phyloP scores from a whole-genome alignment of 768 basidiomycete species.

The Mycena chlorophos region DNA sequence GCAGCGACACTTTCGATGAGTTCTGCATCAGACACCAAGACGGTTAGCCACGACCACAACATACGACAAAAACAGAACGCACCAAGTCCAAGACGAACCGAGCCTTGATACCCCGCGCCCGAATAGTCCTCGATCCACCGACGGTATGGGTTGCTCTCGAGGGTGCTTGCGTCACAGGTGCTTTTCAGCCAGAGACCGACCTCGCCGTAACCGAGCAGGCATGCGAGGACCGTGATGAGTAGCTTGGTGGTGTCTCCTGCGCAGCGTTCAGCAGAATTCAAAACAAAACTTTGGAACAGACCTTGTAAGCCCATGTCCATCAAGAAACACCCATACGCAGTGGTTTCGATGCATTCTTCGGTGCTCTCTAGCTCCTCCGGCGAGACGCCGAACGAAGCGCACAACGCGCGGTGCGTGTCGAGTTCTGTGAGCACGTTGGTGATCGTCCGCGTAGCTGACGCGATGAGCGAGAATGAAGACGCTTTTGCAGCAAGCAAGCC shows the following conservation, averaged over 20 bases:
- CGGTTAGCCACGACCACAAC: background rate
- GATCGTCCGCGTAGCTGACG: conserved; percentile 62
- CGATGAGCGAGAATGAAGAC: conserved; percentile 59
- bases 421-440: conserved; percentile 68
- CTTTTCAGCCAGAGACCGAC: conserved; percentile 82
- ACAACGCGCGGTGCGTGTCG: conserved; percentile 68
- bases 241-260: conserved; percentile 72
- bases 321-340: conserved; percentile 85
- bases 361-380: conserved; percentile 59
- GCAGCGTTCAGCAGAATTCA: background rate
- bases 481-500: conserved; percentile 80
- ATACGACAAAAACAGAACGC: conserved; percentile 26
- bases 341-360: conserved; percentile 68
- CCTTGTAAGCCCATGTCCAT: conserved; percentile 77
- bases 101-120: conserved; percentile 66
- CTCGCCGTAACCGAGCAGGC: conserved; percentile 89
- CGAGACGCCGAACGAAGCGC: conserved; percentile 68
- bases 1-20: conserved; percentile 68
- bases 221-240: conserved; percentile 80
- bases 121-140: conserved; percentile 81
- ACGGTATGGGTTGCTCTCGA: conserved; percentile 73
- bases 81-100: conserved; percentile 78
- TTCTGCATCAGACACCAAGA: conserved; percentile 42
- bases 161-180: conserved; percentile 38
- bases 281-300: conserved; percentile 25